Base-by-base conservation (phyloP, 768 basidiomycete species). In the Trametes sanguinea region DNA sequence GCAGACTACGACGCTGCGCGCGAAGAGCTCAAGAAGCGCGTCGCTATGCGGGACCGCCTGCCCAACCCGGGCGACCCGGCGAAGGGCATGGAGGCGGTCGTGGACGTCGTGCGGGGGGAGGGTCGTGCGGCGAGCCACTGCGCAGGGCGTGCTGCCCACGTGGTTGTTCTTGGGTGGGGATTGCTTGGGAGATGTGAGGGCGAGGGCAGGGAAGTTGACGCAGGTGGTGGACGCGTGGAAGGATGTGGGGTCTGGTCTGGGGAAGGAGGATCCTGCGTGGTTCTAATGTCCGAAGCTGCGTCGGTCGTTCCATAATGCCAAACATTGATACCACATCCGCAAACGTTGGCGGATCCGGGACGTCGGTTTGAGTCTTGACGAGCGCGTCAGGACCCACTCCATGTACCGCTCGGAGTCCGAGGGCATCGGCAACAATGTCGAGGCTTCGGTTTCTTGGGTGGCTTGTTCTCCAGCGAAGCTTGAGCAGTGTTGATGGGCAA, bases 21-120 rank as follows among this genome's bases (percentile, higher is more conserved):
- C 30, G 59, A 59, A n/a, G 39, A 32, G 35, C 43, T 58, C 6
- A 13, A 11, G 7, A 54, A 58, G 39, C 54, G 50, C 27, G 46
- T 53, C 6, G 54, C 54, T 51, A n/a, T 40, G 30, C 33, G 54
- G 16, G 57, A 57, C 37, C 22, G 45, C 30, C 54, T 48, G 44
- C 60, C 60, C 10, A 62, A 69, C 52, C 55, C 62, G 22, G 69
- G 69, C 4, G 74, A 75, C 56, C 72, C 72, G 27, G 59, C 11
- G 32, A 70, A 71, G 51, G 72, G 66, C 5, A 69, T 68, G 66
- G 50, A 58, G 13, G 68, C 63, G 4, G 58, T 74, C 29, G 65
- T 69, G 16, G 72, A 72, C 52, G 69, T 69, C 5, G 69, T 74
- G 14, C 52, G 62, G 5, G 72, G 70, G 5, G 69, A 75, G 61